Evolutionary conservation across 768 basidiomycete genomes (phyloP), one percentile per base, ranked within the genome.

Genomic region (Amanita pallidorosea): DNA sequence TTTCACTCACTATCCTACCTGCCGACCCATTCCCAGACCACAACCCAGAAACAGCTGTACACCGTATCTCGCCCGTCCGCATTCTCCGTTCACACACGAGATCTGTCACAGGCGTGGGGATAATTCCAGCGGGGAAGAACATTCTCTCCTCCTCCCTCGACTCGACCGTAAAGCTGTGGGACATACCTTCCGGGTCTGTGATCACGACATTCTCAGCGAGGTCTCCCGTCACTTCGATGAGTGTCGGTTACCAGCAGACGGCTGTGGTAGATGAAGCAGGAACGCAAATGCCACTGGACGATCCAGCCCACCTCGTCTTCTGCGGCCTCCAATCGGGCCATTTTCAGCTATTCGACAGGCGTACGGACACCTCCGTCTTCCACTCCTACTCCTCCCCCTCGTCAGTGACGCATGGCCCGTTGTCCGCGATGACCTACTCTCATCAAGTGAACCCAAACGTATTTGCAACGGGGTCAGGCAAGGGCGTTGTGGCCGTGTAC

Each of bases 101-200:
- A 5, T 67, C 77, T 0, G 72, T 89, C 29, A 87, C 88, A 0
- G 73, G 74, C 4, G 75, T 76, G 0, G 72, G 70, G 2, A 86
- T 90, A 55, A 67, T 90, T 36, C 75, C 76, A 2, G 20, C 43
- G 1, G 88, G 88, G 0, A 74, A 79, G 20, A 80, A 81, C 57
- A 63, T 91, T 45, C 58, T 91, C 5, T 85, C 84, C 8, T 67
- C 75, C 5, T n/a, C 81, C 0, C 78, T 81, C 51, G 88, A 91
- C 60, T 77, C 79, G 2, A 83, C 81, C 0, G 59, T 88, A 20
- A 73, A 79, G 44, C 66, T 88, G 3, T 89, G 88, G 88, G 82
- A 88, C 54, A 77, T 88, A 7, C 72, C 79, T 2, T 67, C 70
- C 7, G 76, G 75, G 2, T 62, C 69, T 18, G 69, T 73, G 52